A percentile compares a stretch with the other conserved stretches of the same genome.
Conservation (phyloP, 192 early-diverging fungal genomes). For the Coemansia sp. region DNA sequence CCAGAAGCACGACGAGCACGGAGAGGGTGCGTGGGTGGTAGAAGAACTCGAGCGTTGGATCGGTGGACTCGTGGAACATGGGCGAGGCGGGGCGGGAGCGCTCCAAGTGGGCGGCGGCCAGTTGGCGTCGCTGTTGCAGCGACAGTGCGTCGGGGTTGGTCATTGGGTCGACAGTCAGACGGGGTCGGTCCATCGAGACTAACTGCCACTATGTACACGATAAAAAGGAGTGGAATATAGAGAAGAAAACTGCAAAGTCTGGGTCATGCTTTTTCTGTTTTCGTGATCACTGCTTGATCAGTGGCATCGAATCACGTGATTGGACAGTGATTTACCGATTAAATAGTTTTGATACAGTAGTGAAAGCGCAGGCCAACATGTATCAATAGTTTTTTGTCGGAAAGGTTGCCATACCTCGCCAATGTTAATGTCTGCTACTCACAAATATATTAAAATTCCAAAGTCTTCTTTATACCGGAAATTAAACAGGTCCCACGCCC, state of each 20-base stretch:
- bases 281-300: too few relatives aligned
- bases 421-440: too few relatives aligned
- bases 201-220: background rate
- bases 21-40: conserved; percentile 54
- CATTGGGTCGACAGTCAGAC: background rate
- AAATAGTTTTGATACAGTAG: too few relatives aligned
- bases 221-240: background rate
- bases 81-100: conserved; percentile 16
- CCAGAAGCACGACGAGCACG: conserved; percentile 33
- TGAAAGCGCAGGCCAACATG: too few relatives aligned
- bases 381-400: too few relatives aligned
- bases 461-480: too few relatives aligned
- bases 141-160: background rate
- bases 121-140: conserved; percentile 1
- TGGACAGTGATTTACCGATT: too few relatives aligned
- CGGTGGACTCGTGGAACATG: conserved; percentile 49
- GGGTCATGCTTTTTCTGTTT: too few relatives aligned
- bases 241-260: background rate
- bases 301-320: too few relatives aligned
- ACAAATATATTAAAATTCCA: too few relatives aligned
- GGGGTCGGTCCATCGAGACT: background rate
- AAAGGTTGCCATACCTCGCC: too few relatives aligned
- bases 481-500: too few relatives aligned
- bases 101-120: background rate
- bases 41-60: conserved; percentile 51